phyloP scores from a whole-genome alignment of 2,329 filamentous ascomycete species.

The Didymella glomerata region DNA sequence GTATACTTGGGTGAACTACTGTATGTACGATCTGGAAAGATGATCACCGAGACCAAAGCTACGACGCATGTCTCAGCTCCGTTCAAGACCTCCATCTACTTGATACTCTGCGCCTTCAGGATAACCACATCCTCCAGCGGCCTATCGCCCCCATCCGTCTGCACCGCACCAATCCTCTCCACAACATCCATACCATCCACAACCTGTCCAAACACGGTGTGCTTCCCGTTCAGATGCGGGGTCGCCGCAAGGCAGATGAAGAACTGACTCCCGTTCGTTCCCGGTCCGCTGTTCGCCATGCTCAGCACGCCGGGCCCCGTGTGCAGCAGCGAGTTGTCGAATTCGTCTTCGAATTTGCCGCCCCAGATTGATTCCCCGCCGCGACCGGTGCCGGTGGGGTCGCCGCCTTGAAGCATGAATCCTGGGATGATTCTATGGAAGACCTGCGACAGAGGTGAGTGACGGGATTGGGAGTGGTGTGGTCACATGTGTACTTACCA shows the following conservation, averaged over 20 bases:
- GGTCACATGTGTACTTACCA: conserved; percentile 39
- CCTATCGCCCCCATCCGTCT: conserved; percentile 80
- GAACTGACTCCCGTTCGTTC: conserved; percentile 96
- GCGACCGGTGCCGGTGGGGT: conserved; percentile 91
- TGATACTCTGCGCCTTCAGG: conserved; percentile 72
- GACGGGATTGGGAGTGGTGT: too few species aligned
- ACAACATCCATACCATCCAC: conserved; percentile 82
- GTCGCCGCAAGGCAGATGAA: conserved; percentile 94
- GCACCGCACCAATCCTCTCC: conserved; percentile 85
- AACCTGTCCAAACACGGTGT: conserved; percentile 94
- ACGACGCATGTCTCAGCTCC: too few species aligned
- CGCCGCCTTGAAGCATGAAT: conserved; percentile 97
- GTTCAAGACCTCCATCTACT: conserved; percentile 46
- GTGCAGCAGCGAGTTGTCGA: conserved; percentile 79
- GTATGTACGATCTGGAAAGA: too few species aligned
- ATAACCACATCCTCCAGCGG: conserved; percentile 86
- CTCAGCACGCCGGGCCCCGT: conserved; percentile 89
- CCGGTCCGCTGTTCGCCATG: conserved; percentile 93
- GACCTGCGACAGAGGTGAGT: conserved; percentile 49
- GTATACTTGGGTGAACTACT: too few species aligned
- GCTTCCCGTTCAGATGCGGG: conserved; percentile 97
- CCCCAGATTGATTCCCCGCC: conserved; percentile 91
- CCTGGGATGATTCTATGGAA: conserved; percentile 95
- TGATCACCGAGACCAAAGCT: too few species aligned
- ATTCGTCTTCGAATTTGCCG: conserved; percentile 93